Conservation (phyloP, 2,329 filamentous ascomycete species). For the Fusarium torulosum region DNA sequence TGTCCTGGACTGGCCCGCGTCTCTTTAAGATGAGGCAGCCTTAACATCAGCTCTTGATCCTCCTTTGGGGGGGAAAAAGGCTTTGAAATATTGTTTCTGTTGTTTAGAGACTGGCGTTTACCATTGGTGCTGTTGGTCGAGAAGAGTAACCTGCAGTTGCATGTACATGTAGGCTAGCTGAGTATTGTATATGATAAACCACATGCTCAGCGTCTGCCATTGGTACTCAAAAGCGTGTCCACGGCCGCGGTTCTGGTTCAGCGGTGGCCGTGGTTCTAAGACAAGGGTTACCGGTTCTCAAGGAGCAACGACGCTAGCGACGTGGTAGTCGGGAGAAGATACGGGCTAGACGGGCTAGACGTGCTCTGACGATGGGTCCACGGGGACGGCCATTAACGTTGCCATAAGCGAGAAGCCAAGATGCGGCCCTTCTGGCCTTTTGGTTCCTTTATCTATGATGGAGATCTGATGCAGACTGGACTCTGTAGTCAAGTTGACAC, state of each 20-base stretch:
- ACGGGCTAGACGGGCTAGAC: slow-evolving; percentile 33
- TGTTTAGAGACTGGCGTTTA: slow-evolving; percentile 16
- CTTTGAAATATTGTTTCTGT: slow-evolving; percentile 33
- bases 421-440: slow-evolving; percentile 10
- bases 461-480: background rate
- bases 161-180: slow-evolving; percentile 34
- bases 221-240: slow-evolving; percentile 14
- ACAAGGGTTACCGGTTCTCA: slow-evolving; percentile 34
- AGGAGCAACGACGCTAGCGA: slow-evolving; percentile 36
- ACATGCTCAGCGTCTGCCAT: slow-evolving; percentile 6
- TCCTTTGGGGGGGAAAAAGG: background rate
- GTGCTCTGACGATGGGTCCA: slow-evolving; percentile 32
- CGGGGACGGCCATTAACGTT: slow-evolving; percentile 13
- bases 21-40: slow-evolving; percentile 30
- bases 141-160: slow-evolving; percentile 1
- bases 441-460: background rate
- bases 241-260: slow-evolving; percentile 26
- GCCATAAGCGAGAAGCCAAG: background rate
- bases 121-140: background rate
- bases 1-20: slow-evolving; percentile 30
- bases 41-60: slow-evolving; percentile 25
- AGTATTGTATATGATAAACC: slow-evolving; percentile 21
- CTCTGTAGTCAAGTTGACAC: background rate
- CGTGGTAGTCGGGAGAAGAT: slow-evolving; percentile 39
- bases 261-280: slow-evolving; percentile 18